A percentile compares a stretch with the other conserved stretches of the same genome.
Evolutionary conservation across 257 asterid species (phyloP).

Genomic region (Salvia miltiorrhiza): DNA sequence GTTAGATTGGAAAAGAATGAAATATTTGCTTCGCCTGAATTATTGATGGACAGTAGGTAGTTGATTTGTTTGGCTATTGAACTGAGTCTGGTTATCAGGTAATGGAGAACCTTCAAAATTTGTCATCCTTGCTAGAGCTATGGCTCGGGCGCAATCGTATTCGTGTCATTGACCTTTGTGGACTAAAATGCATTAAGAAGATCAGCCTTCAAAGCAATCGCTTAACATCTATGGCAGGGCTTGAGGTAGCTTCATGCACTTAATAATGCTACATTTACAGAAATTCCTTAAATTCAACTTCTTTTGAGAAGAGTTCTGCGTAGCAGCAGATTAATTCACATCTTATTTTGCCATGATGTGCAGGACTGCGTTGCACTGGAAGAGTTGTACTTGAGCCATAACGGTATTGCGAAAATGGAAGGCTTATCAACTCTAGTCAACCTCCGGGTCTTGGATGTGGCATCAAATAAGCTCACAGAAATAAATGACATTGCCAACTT

Average conservation of each 20-base stretch:
- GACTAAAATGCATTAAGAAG: conserved; percentile 86
- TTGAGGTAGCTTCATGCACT: conserved; percentile 59
- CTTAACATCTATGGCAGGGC: conserved; percentile 70
- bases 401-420: conserved; percentile 89
- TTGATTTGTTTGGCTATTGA: conserved; percentile 13
- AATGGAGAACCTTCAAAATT: conserved; percentile 74
- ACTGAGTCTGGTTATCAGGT: conserved; percentile 48
- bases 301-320: neutral
- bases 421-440: conserved; percentile 76
- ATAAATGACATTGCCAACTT: conserved; percentile 56
- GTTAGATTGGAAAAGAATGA: neutral
- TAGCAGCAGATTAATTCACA: neutral
- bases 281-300: neutral
- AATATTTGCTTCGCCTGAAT: neutral
- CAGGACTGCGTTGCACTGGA: conserved; percentile 89
- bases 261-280: neutral
- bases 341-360: conserved; percentile 18
- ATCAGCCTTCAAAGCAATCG: conserved; percentile 98
- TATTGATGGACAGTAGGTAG: neutral
- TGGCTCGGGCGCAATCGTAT: conserved; percentile 99
- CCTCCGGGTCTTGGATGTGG: conserved; percentile 85
- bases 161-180: conserved; percentile 72
- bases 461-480: conserved; percentile 86
- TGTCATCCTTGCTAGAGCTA: conserved; percentile 72
- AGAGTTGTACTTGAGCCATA: conserved; percentile 95